phyloP scores from a whole-genome alignment of 805 yeast genomes.

The Candida patagonica region DNA sequence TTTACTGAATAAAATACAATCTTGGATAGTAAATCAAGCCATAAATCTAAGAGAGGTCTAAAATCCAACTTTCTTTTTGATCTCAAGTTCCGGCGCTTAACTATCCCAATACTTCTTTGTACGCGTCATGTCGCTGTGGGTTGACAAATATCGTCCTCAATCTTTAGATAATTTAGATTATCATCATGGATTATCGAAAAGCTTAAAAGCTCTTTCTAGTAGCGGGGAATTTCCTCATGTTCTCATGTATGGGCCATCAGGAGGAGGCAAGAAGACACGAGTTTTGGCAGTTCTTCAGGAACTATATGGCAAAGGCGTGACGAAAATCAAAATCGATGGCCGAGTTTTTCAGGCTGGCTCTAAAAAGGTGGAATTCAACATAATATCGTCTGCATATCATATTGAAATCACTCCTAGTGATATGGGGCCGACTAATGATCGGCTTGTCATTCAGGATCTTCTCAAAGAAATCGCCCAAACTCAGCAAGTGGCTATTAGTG shows the following conservation, averaged over 20 bases:
- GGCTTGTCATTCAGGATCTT: slow-evolving; percentile 89
- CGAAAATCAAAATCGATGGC: slow-evolving; percentile 80
- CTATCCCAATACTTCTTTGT: no score
- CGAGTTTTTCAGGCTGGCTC: slow-evolving; percentile 68
- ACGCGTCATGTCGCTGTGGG: slow-evolving; percentile 83
- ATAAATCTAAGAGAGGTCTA: no score
- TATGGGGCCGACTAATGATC: slow-evolving; percentile 81
- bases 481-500: slow-evolving; percentile 79
- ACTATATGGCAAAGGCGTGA: slow-evolving; percentile 75
- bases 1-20: no score
- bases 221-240: slow-evolving; percentile 91
- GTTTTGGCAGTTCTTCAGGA: slow-evolving; percentile 70
- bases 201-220: slow-evolving; percentile 50
- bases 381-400: slow-evolving; percentile 86
- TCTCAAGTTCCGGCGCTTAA: no score
- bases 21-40: no score
- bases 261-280: slow-evolving; percentile 95
- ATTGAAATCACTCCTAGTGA: slow-evolving; percentile 94
- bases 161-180: slow-evolving; percentile 53
- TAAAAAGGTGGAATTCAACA: slow-evolving; percentile 80
- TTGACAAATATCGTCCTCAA: slow-evolving; percentile 84
- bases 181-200: slow-evolving; percentile 54
- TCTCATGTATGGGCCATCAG: slow-evolving; percentile 88
- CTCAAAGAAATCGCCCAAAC: slow-evolving; percentile 92
- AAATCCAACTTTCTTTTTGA: no score